Evolutionary conservation across 352 stramenopile genomes (phyloP).

Genomic region (Elongisporangium senticosum): DNA sequence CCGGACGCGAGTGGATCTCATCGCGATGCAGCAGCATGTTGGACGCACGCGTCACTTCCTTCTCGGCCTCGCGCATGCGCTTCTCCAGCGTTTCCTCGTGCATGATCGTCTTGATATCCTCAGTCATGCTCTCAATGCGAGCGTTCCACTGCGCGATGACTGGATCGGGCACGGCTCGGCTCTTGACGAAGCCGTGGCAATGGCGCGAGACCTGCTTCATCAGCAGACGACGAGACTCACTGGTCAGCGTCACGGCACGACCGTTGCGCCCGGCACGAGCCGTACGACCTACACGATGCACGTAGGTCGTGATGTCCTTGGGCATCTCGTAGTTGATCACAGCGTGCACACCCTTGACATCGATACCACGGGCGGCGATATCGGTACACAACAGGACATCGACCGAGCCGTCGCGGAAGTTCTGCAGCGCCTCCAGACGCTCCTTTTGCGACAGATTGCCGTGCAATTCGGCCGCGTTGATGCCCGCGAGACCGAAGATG

Average conservation of each 20-base stretch:
- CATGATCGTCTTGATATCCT: slow-evolving; percentile 74
- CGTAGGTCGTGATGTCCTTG: slow-evolving; percentile 96
- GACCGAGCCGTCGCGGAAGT: slow-evolving; percentile 93
- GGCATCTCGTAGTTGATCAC: slow-evolving; percentile 99
- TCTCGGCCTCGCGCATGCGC: slow-evolving; percentile 85
- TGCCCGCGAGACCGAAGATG: slow-evolving; percentile 92
- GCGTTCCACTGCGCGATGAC: slow-evolving; percentile 87
- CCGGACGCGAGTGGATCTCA: slow-evolving; percentile 84
- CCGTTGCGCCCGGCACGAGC: slow-evolving; percentile 94
- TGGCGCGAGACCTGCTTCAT: slow-evolving; percentile 93
- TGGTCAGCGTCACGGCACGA: slow-evolving; percentile 86
- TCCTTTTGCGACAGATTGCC: slow-evolving; percentile 97
- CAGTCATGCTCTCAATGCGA: slow-evolving; percentile 78
- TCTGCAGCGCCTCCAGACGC: slow-evolving; percentile 94
- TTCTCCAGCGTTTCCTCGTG: slow-evolving; percentile 88
- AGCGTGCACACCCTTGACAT: slow-evolving; percentile 96
- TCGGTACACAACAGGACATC: slow-evolving; percentile 98
- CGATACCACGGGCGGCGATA: slow-evolving; percentile 97
- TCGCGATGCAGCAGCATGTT: slow-evolving; percentile 90
- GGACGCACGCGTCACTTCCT: slow-evolving; percentile 81
- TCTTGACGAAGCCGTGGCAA: slow-evolving; percentile 89
- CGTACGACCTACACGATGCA: slow-evolving; percentile 98
- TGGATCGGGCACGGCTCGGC: slow-evolving; percentile 78
- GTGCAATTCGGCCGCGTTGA: slow-evolving; percentile 97
- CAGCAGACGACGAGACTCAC: slow-evolving; percentile 85